Evolutionary conservation across 345 rosid genomes (phyloP).

Genomic region (Draba incana): DNA sequence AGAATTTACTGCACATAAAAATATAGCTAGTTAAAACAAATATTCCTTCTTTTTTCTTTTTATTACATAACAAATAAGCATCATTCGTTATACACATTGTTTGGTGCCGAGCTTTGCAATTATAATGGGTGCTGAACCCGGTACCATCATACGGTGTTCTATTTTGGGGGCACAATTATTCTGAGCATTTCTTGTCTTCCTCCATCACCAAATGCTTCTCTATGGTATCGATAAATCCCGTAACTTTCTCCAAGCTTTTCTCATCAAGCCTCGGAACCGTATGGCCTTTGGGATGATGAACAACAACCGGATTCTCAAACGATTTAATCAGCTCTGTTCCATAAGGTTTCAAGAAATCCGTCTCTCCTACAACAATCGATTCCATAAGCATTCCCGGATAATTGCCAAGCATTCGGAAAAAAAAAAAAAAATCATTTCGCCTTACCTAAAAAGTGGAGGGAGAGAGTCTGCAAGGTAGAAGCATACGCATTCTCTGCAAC

Average conservation of each 20-base stretch:
- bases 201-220: slow-evolving; percentile 38
- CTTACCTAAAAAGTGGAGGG: slow-evolving; percentile 82
- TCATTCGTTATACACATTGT: background rate
- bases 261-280: slow-evolving; percentile 91
- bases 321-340: slow-evolving; percentile 62
- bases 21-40: no score
- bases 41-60: no score
- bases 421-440: background rate
- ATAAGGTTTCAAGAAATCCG: slow-evolving; percentile 70
- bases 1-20: no score
- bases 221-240: slow-evolving; percentile 56
- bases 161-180: background rate
- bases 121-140: no score
- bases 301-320: slow-evolving; percentile 58
- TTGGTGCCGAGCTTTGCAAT: no score
- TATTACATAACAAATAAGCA: no score
- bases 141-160: background rate
- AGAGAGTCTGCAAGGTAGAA: slow-evolving; percentile 56
- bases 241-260: slow-evolving; percentile 48
- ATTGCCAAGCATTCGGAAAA: background rate
- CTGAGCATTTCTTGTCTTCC: slow-evolving; percentile 36
- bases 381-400: background rate
- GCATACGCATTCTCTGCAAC: slow-evolving; percentile 64
- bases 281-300: slow-evolving; percentile 93
- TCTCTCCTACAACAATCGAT: slow-evolving; percentile 63